Evolutionary conservation across 1,284 basidiomycete species (phyloP).

Genomic region (Trametes hirsuta): DNA sequence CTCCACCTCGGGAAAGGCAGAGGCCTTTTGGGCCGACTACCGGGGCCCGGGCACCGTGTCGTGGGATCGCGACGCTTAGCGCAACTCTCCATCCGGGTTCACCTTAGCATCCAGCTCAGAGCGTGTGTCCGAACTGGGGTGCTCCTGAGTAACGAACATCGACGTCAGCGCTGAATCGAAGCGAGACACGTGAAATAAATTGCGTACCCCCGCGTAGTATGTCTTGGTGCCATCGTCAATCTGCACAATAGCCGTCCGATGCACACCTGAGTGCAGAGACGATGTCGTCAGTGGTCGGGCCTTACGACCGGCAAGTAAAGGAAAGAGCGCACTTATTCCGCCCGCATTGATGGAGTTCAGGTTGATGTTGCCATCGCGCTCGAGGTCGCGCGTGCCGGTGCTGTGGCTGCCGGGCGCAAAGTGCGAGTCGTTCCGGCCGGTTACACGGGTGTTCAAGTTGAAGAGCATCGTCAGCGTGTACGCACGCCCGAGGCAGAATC

Average conservation of each 20-base stretch:
- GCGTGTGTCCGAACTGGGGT: background rate
- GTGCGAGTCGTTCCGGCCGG: background rate
- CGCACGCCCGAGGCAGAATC: constrained; percentile 1
- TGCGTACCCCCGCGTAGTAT: background rate
- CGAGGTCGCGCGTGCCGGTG: background rate
- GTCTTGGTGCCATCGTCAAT: constrained; percentile 2
- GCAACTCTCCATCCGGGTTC: background rate
- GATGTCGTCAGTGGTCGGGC: background rate
- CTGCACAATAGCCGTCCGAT: background rate
- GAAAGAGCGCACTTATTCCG: background rate
- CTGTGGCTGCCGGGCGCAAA: background rate
- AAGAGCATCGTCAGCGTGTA: constrained; percentile 4
- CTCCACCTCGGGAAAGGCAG: background rate
- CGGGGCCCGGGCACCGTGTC: background rate
- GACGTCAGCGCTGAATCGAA: background rate
- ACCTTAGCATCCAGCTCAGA: background rate
- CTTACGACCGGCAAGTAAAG: background rate
- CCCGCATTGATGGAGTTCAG: background rate
- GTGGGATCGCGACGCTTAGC: background rate
- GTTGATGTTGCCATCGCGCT: background rate
- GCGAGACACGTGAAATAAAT: background rate
- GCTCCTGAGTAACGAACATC: background rate
- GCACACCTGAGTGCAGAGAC: background rate
- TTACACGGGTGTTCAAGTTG: constrained; percentile 1
- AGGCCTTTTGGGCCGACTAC: background rate